Conservation (phyloP, 1,284 basidiomycete genomes). For the Heliocybe sulcata region DNA sequence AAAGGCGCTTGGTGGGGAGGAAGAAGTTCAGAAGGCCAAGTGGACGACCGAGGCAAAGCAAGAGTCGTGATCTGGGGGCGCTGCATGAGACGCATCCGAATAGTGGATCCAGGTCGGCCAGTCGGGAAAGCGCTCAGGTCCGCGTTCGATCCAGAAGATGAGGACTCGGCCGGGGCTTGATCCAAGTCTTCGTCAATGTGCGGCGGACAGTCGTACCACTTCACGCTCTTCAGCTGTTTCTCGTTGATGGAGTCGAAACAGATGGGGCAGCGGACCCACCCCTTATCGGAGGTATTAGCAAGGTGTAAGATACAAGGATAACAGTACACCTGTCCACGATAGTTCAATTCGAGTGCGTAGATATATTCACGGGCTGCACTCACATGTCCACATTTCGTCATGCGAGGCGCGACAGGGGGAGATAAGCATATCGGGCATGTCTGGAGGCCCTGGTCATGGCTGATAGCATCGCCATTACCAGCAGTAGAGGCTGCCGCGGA, state of each 20-base stretch:
- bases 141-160: conserved; percentile 37
- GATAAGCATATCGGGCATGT: conserved; percentile 95
- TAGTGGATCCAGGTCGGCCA: conserved; percentile 43
- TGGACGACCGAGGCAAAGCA: conserved; percentile 86
- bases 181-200: conserved; percentile 31
- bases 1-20: conserved; percentile 90
- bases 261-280: conserved; percentile 91
- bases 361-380: conserved; percentile 27
- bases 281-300: conserved; percentile 77
- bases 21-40: conserved; percentile 93
- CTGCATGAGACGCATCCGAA: conserved; percentile 88
- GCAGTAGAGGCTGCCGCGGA: conserved; percentile 53
- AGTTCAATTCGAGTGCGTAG: conserved; percentile 10
- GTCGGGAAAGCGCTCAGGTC: conserved; percentile 27
- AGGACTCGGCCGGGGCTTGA: conserved; percentile 23
- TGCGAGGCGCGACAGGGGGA: conserved; percentile 85
- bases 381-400: conserved; percentile 98
- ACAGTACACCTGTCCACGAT: conserved; percentile 64
- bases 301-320: conserved; percentile 92
- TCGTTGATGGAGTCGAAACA: conserved; percentile 93
- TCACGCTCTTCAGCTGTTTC: conserved; percentile 89
- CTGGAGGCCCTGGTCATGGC: conserved; percentile 52
- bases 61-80: conserved; percentile 92
- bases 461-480: conserved; percentile 27
- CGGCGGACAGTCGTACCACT: conserved; percentile 59